Base-by-base conservation (phyloP, 1,284 basidiomycete genomes). In the Boletus subluridellus region DNA sequence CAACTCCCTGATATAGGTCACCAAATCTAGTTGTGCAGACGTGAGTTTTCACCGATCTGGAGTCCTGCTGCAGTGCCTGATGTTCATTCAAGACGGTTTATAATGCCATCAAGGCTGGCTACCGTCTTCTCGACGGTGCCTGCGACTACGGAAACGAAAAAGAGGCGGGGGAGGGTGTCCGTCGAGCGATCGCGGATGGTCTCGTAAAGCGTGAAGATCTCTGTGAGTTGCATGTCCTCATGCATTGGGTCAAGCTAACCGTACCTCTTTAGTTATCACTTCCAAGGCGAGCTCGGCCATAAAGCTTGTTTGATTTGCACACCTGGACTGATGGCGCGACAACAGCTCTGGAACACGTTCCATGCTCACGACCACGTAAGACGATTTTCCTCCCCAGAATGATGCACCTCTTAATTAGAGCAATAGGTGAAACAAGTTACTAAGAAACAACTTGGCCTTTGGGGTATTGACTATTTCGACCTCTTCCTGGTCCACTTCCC, bases 61-160 rank as follows among this genome's bases (percentile, higher is more conserved):
- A 34, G 14, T 17, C 11, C 10, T 41, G 11, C 15, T n/a, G 30
- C 41, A 30, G 7, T 50, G 15, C 4, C 65, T 64, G 52, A 65
- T 44, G 0, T 54, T 24, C 21, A 28, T 46, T 49, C 52, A 49
- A 84, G 83, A 83, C 80, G 52, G 86, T 89, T 50, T 88, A 88
- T 74, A 75, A 82, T 59, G 87, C 86, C 28, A 87, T 90, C 73
- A 87, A 87, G 69, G 76, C 78, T 46, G 88, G 91, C 1, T 92
- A 90, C 73, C 84, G 90, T 63, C 89, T 95, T 66, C 81, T 95
- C 60, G 93, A 95, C 66, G 86, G 85, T 63, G 92, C 91, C 26
- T 80, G 84, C 63, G 88, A 91, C 72, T 93, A 93, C 69, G 85
- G 86, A 14, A 96, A 96, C 73, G 93, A 96, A 76, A 90, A 86